Evolutionary conservation across 768 basidiomycete species (phyloP).

Genomic region (Lactarius evosmus): DNA sequence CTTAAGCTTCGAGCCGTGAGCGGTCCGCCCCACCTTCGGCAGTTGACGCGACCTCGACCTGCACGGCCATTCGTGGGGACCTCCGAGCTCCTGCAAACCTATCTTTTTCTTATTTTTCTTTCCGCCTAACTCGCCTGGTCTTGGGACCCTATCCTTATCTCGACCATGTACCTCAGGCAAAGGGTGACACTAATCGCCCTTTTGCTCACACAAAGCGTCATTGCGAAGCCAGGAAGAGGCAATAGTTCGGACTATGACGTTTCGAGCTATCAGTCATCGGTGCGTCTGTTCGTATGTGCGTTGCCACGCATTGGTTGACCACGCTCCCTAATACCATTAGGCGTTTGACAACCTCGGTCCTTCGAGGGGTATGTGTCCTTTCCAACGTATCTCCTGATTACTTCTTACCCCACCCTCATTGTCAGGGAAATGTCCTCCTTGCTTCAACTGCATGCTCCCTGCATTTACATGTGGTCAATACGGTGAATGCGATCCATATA

Average conservation of each 20-base stretch:
- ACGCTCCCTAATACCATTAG: background rate
- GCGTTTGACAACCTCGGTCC: slow-evolving; percentile 13
- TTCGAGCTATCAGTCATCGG: slow-evolving; percentile 13
- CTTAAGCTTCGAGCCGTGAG: background rate
- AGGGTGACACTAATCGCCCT: slow-evolving; percentile 7
- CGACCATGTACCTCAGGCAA: slow-evolving; percentile 10
- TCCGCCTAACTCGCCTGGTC: background rate
- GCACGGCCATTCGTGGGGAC: background rate
- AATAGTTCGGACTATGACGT: slow-evolving; percentile 12
- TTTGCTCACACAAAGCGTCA: slow-evolving; percentile 6
- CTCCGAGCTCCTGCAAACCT: background rate
- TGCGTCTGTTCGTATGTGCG: background rate
- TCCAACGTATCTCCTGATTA: background rate
- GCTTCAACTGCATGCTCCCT: slow-evolving; percentile 95
- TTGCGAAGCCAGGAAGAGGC: slow-evolving; percentile 3
- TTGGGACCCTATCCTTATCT: background rate
- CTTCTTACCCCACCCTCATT: background rate
- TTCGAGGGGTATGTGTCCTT: slow-evolving; percentile 11
- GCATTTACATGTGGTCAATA: slow-evolving; percentile 91
- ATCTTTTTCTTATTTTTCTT: background rate
- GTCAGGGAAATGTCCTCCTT: slow-evolving; percentile 63
- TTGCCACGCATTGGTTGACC: background rate
- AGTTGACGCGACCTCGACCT: background rate
- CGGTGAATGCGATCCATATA: slow-evolving; percentile 84
- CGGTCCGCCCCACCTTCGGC: slow-evolving; percentile 12